Percentiles rank a stretch among this genome's conserved stretches.
phyloP scores from a whole-genome alignment of 2,329 filamentous ascomycete genomes.

The Penicillium concentricum region DNA sequence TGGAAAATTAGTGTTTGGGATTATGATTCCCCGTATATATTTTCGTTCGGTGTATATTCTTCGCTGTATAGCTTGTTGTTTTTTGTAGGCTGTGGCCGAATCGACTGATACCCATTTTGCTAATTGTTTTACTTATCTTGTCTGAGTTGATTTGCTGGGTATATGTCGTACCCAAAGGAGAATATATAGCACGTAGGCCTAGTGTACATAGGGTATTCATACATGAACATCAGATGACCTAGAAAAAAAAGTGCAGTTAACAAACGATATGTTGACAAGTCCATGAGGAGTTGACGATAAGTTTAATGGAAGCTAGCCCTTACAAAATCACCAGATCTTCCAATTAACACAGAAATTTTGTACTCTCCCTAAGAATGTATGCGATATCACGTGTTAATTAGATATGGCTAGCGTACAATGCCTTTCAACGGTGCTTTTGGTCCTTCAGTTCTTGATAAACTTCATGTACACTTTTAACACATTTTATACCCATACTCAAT shows the following conservation, averaged over 20 bases:
- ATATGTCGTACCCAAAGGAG: too few species aligned
- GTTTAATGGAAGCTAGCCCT: too few species aligned
- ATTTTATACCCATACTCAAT: neutral
- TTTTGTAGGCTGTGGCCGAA: neutral
- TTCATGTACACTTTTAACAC: neutral
- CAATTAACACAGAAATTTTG: too few species aligned
- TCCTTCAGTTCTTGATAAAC: neutral
- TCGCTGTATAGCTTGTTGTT: neutral
- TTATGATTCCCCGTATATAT: neutral
- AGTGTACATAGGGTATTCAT: neutral
- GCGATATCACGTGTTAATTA: neutral
- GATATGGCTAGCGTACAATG: neutral
- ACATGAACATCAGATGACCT: too few species aligned
- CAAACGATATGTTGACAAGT: too few species aligned
- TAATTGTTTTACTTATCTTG: neutral
- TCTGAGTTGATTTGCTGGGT: neutral
- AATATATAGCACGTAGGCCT: neutral
- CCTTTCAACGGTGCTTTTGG: neutral
- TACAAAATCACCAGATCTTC: too few species aligned
- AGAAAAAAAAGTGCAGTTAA: too few species aligned
- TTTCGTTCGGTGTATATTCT: neutral
- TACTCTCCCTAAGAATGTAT: neutral
- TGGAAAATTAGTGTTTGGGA: neutral
- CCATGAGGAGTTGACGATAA: too few species aligned
- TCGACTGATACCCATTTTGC: conserved; percentile 3